Base-by-base conservation (phyloP, 2,329 filamentous ascomycete species). In the Fusarium abutilonis region DNA sequence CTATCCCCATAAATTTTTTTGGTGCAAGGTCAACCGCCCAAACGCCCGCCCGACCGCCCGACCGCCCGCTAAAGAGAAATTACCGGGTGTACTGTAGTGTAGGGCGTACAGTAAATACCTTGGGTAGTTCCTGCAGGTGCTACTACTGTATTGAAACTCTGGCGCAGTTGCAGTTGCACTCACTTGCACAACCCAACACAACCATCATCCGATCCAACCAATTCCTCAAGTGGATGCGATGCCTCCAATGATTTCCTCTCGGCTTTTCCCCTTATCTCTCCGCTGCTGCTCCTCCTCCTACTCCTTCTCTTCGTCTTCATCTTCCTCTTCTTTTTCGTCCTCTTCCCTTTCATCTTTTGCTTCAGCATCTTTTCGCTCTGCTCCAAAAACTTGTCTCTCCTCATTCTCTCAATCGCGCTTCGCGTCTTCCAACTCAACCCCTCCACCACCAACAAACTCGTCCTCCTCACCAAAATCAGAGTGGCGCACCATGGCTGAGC, bases 401-500 rank as follows among this genome's bases (percentile, higher is more conserved):
- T 42, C 44, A 19, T 44, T 56, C 56, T 28, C 61, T 15, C 58
- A 56, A 17, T 40, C 50, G 13, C 58, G 63, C 42, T 17, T 56
- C 35, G 40, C 43, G 7, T 59, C 59, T 13, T 52, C 63, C 10
- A 47, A 52, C 3, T 54, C 62, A 6, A 21, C 56, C 9, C 28
- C 53, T 41, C 44, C 61, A 44, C 32, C 61, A 42, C 32, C 56
- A 15, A 31, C 54, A 36, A 26, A 26, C 1, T 35, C 59, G 4
- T 34, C 60, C 21, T 35, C 46, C 21, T 8, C 64, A 17, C 41
- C 60, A 53, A 56, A 34, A 31, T 28, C 47, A 38, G 50, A 60
- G 26, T 70, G 64, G 66, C 69, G 61, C 67, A 70, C 47, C 52
- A 76, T 76, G 75, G 68, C 73, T 31, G 71, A 76, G 23, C 59